Base-by-base conservation (phyloP, 2,329 filamentous ascomycete species). In the Diplodia sapinea region DNA sequence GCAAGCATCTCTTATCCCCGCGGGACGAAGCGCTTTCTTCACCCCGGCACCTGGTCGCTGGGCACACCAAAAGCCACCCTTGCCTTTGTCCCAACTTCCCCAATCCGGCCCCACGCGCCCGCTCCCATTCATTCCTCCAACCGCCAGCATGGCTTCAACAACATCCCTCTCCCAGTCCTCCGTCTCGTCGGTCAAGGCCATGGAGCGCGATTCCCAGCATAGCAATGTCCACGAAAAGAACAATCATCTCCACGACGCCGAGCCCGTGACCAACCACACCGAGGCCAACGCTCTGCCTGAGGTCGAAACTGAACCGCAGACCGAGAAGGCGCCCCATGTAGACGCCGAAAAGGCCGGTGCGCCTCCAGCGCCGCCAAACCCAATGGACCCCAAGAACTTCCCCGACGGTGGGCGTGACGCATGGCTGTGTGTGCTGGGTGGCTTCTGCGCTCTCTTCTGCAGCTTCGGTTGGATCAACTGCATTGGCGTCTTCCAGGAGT, bases 401-500 rank as follows among this genome's bases (percentile, higher is more conserved):
- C 79, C 79, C 0, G 79, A 81, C 65, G 78, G 79, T 8, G 79
- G 81, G 2, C 68, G 73, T 8, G 70, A 72, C 13, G 80, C 80
- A 52, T 81, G 79, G 78, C 72, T 79, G 1, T 79, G 82, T 7
- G 79, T 81, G 11, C 56, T 76, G 0, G 79, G 79, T 1, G 77
- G 74, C 52, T 75, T 78, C 67, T 78, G 69, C 26, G 55, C 64
- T 2, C 47, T 67, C n/a, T 75, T 78, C 72, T 75, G 70, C 69
- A 74, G 72, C 20, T 82, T 81, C 61, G 80, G 80, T 5, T 82
- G 80, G 79, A 73, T 82, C 63, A 82, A 81, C 68, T 77, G 76
- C 68, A 76, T 82, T 17, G 81, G 80, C 54, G 76, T 83, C 5
- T 83, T 82, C 67, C 79, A 84, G 62, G 76, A 76, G 31, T 84